Percentiles rank a stretch among this genome's conserved stretches.
These are phyloP conservation scores for Fusarium globosum DNA, from an alignment of 2,329 filamentous ascomycete genomes.

Conservation along the genomic window DNA sequence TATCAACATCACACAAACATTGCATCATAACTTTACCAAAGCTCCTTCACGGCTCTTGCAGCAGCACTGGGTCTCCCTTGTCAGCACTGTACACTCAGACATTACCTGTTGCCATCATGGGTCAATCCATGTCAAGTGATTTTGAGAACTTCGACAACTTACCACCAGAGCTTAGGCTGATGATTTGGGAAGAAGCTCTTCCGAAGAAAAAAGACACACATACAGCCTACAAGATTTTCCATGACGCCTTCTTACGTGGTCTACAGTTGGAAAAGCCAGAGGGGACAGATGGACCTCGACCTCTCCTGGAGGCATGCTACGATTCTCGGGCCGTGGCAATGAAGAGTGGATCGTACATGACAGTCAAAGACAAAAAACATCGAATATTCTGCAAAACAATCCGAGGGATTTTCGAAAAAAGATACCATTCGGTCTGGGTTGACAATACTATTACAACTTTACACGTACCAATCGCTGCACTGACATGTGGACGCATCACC, in stretches of 20 bases:
- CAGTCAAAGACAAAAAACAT: not conserved
- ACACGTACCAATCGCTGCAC: not conserved
- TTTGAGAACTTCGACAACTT: not conserved
- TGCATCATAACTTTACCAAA: not conserved
- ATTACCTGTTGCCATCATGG: not conserved
- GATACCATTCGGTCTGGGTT: not conserved
- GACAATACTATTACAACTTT: not conserved
- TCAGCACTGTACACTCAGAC: not conserved
- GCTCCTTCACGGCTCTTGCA: not conserved
- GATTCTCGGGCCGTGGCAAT: not conserved
- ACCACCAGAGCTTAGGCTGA: not conserved
- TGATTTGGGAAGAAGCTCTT: conserved; percentile 10
- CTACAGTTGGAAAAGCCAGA: not conserved
- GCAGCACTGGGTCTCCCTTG: accelerated
- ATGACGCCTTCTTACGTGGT: not conserved
- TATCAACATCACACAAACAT: not conserved
- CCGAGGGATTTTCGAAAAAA: not conserved
- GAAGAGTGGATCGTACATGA: not conserved
- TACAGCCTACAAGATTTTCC: not conserved
- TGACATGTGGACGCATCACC: not conserved
- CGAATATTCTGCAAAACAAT: no score
- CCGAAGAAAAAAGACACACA: not conserved
- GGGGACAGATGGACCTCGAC: not conserved
- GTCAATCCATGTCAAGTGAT: not conserved
- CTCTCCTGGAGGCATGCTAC: not conserved